These are phyloP conservation scores for Globisporangium radiosum DNA, from an alignment of 352 stramenopile genomes.

Conservation along the genomic window DNA sequence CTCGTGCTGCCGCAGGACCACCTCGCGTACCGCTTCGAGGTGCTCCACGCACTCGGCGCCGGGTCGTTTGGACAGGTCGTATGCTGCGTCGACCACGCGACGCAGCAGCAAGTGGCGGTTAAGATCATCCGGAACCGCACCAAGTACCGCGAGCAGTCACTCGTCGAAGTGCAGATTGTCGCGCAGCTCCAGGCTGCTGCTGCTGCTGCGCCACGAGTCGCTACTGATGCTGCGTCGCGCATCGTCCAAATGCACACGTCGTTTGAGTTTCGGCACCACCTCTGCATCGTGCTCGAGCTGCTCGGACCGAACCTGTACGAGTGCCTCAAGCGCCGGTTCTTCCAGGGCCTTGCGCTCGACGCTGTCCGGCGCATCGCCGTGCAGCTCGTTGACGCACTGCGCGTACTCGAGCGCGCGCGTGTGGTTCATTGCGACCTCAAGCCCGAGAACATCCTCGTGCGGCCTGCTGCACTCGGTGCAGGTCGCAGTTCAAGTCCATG, in stretches of 20 bases:
- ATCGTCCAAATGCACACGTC: conserved; percentile 91
- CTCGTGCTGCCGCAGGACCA: conserved; percentile 92
- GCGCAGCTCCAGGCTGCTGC: conserved; percentile 60
- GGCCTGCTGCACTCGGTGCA: conserved; percentile 97
- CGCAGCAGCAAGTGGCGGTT: conserved; percentile 87
- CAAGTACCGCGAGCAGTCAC: conserved; percentile 93
- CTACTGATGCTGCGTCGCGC: no score
- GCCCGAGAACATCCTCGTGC: conserved; percentile 70
- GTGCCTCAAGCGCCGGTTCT: conserved; percentile 93
- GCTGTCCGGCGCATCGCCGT: conserved; percentile 83
- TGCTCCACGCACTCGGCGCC: conserved; percentile 93
- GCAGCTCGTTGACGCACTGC: conserved; percentile 85
- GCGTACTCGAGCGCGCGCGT: conserved; percentile 62
- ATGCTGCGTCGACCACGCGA: conserved; percentile 85
- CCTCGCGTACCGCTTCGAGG: conserved; percentile 91
- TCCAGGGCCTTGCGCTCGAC: conserved; percentile 89
- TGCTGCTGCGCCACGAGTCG: no score
- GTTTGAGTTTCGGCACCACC: conserved; percentile 92
- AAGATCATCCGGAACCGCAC: conserved; percentile 98
- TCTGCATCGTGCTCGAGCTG: conserved; percentile 97
- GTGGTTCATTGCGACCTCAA: conserved; percentile 93
- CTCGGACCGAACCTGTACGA: conserved; percentile 96
- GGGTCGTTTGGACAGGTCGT: conserved; percentile 99
- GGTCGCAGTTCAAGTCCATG: no score
- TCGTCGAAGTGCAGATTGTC: conserved; percentile 95